Conservation (phyloP, 495 filamentous ascomycete species). For the Xylaria nigripes region DNA sequence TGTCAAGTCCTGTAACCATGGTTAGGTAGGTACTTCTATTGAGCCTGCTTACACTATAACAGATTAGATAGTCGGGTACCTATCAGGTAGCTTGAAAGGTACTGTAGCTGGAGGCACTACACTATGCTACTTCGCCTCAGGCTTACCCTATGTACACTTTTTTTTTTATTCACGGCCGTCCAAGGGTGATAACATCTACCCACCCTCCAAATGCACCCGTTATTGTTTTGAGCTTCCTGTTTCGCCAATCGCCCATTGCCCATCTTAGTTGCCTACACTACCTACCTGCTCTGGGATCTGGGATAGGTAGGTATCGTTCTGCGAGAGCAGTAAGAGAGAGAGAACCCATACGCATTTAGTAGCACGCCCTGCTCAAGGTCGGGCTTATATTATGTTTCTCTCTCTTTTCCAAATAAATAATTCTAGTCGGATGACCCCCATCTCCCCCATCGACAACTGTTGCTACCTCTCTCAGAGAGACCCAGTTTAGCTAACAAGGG, state of each 20-base stretch:
- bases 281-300: neutral
- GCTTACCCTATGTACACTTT: neutral
- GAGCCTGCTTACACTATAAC: too few species aligned
- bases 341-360: neutral
- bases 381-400: neutral
- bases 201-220: slow-evolving; percentile 2
- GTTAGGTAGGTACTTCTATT: too few species aligned
- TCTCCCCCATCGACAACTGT: neutral
- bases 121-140: neutral
- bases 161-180: slow-evolving; percentile 2
- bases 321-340: neutral
- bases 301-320: neutral
- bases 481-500: neutral
- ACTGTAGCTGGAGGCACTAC: neutral
- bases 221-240: slow-evolving; percentile 11
- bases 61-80: neutral
- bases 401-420: neutral
- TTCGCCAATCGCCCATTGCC: slow-evolving; percentile 10
- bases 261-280: neutral
- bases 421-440: neutral
- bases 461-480: too few species aligned
- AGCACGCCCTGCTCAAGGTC: neutral
- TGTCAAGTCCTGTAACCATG: too few species aligned
- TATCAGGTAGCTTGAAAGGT: neutral
- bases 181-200: neutral